These are phyloP conservation scores for Pseudozyma sp. DNA, from an alignment of 1,284 basidiomycete genomes.

Conservation along the genomic window DNA sequence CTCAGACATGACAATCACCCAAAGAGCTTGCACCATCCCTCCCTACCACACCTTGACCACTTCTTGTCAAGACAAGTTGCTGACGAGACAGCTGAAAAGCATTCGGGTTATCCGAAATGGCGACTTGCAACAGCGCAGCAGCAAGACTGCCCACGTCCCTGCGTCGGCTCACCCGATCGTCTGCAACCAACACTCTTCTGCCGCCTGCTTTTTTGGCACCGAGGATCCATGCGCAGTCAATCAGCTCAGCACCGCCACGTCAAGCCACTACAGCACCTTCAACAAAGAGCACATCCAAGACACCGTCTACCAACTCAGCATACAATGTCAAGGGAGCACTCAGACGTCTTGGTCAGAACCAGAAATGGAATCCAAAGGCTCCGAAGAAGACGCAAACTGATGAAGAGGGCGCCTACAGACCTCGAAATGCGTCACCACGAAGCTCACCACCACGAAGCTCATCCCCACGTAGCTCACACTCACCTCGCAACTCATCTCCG, in stretches of 20 bases:
- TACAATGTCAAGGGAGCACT: constrained; percentile 27
- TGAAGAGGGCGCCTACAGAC: background rate
- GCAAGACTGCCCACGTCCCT: constrained; percentile 16
- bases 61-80: background rate
- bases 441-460: no score
- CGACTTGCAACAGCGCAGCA: constrained; percentile 12
- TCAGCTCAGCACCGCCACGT: constrained; percentile 8
- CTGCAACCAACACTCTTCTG: background rate
- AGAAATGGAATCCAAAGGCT: constrained; percentile 19
- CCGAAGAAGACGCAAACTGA: background rate
- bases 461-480: no score
- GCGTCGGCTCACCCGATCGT: constrained; percentile 7
- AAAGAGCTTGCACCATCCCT: no score
- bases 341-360: constrained; percentile 16
- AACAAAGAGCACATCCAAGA: background rate
- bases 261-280: background rate
- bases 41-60: background rate
- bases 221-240: constrained; percentile 10
- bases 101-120: constrained; percentile 7
- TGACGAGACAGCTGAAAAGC: background rate
- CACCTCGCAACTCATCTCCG: background rate
- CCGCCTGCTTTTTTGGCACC: constrained; percentile 30
- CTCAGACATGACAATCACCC: no score
- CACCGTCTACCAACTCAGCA: constrained; percentile 12
- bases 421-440: no score